Evolutionary conservation across 768 basidiomycete species (phyloP).

Genomic region (Cystobasidium ongulense): DNA sequence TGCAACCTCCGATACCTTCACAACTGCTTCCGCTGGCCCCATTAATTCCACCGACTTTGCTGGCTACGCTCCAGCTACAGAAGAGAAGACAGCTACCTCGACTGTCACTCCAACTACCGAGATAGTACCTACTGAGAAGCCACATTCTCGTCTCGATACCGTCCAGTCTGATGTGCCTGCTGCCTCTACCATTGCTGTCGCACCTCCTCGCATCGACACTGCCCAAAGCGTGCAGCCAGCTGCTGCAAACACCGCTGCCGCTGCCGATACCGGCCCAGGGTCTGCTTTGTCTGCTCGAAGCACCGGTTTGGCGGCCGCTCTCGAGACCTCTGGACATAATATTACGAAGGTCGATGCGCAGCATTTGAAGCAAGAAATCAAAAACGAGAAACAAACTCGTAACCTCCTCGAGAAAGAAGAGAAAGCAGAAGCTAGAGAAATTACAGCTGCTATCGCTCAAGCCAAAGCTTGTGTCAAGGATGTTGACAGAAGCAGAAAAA

Average conservation of each 20-base stretch:
- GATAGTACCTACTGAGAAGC: not conserved
- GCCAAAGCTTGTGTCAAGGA: constrained; percentile 5
- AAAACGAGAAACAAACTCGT: constrained; percentile 4
- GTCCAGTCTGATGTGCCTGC: not conserved
- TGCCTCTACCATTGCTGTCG: no score
- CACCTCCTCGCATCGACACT: no score
- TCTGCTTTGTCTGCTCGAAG: not conserved
- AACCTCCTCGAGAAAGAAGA: not conserved
- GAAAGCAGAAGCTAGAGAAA: constrained; percentile 6
- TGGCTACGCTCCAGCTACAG: not conserved
- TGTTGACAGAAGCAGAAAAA: not conserved
- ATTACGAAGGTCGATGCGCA: not conserved
- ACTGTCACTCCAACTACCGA: not conserved
- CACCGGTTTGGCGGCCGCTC: constrained; percentile 8
- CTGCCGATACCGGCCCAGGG: not conserved
- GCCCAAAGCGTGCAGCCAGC: no score
- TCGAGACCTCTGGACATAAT: constrained; percentile 19
- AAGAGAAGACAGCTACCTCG: not conserved
- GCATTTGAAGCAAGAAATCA: constrained; percentile 20
- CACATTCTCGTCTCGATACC: not conserved
- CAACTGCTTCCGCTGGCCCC: not conserved
- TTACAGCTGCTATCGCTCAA: not conserved
- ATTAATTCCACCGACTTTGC: not conserved
- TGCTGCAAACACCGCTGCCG: no score
- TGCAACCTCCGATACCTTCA: not conserved